phyloP scores from a whole-genome alignment of 2,329 filamentous ascomycete genomes.

The Colletotrichum tanaceti region DNA sequence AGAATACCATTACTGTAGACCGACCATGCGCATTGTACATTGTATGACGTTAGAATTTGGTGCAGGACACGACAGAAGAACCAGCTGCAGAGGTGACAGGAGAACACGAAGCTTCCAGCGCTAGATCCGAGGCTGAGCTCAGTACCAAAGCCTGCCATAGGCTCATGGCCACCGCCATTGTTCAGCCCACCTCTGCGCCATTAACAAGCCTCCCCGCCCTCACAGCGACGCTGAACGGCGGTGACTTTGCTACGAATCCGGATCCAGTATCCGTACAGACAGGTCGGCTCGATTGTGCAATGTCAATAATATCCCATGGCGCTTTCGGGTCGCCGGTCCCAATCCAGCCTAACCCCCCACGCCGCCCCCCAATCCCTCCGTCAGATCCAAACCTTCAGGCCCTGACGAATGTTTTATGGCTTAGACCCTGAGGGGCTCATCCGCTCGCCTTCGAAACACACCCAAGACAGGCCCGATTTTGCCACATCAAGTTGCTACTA shows the following conservation, averaged over 20 bases:
- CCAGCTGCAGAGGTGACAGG: constrained; percentile 23
- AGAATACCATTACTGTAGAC: no score
- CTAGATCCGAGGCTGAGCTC: constrained; percentile 28
- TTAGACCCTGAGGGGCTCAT: constrained; percentile 40
- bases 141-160: constrained; percentile 19
- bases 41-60: constrained; percentile 14
- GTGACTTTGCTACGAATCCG: constrained; percentile 15
- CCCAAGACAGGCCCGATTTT: constrained; percentile 42
- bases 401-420: constrained; percentile 41
- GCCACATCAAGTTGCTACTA: constrained; percentile 39
- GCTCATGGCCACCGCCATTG: constrained; percentile 26
- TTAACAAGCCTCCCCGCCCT: constrained; percentile 13
- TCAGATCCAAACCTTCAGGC: constrained; percentile 30
- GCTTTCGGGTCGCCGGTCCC: constrained; percentile 11
- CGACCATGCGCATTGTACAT: background rate
- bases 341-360: constrained; percentile 21
- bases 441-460: constrained; percentile 42
- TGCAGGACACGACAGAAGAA: constrained; percentile 13
- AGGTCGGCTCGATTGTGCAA: background rate
- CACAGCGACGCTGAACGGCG: constrained; percentile 12
- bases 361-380: constrained; percentile 27
- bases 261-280: background rate
- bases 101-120: constrained; percentile 13
- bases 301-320: constrained; percentile 14
- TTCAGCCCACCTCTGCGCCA: constrained; percentile 24